Conservation (phyloP, 2,329 filamentous ascomycete genomes). For the Paecilomyces variotii region DNA sequence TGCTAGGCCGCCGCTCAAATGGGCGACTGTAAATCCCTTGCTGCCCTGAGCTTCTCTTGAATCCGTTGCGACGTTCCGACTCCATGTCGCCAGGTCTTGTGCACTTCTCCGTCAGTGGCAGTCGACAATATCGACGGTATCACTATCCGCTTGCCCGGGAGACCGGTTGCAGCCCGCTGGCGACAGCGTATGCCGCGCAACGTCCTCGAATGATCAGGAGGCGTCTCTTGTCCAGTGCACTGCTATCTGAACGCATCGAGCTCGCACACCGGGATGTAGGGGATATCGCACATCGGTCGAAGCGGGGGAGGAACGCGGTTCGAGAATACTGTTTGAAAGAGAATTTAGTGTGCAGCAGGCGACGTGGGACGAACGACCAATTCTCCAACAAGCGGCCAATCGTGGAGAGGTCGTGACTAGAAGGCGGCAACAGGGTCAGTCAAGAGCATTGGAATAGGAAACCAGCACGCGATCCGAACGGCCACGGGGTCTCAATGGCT, state of each 20-base stretch:
- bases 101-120: slow-evolving; percentile 6
- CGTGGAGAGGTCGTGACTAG: slow-evolving; percentile 12
- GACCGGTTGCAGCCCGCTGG: slow-evolving; percentile 11
- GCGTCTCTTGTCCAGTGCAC: slow-evolving; percentile 22
- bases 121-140: slow-evolving; percentile 15
- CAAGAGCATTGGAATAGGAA: not conserved
- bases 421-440: not conserved
- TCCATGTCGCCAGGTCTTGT: slow-evolving; percentile 29
- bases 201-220: slow-evolving; percentile 25
- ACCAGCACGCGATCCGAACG: not conserved
- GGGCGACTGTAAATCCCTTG: slow-evolving; percentile 31
- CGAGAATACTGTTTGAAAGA: slow-evolving; percentile 3
- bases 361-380: slow-evolving; percentile 12
- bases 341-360: slow-evolving; percentile 10
- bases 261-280: slow-evolving; percentile 17
- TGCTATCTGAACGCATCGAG: slow-evolving; percentile 34
- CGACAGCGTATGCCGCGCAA: slow-evolving; percentile 17
- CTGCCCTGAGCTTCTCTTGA: slow-evolving; percentile 32
- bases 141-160: slow-evolving; percentile 20
- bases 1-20: slow-evolving; percentile 38
- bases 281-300: slow-evolving; percentile 30
- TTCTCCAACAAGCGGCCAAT: slow-evolving; percentile 12
- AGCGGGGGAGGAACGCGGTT: slow-evolving; percentile 1
- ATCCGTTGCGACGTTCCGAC: slow-evolving; percentile 32
- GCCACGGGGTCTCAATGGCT: not conserved